Evolutionary conservation across 768 basidiomycete genomes (phyloP), one percentile per base, ranked within the genome.

Genomic region (Phaeotremella fagi): DNA sequence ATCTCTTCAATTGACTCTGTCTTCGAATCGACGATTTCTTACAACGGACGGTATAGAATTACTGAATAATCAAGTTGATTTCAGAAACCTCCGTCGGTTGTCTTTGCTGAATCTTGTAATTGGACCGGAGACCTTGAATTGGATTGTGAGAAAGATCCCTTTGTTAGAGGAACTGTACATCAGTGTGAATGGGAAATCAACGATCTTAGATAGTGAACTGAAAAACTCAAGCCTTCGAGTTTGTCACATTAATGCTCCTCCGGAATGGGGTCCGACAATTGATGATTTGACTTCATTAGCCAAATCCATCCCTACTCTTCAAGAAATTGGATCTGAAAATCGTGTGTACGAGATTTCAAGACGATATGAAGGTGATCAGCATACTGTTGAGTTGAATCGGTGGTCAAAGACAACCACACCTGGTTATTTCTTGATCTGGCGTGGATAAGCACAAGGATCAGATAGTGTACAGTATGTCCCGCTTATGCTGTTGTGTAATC

Each of bases 341-440:
- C 58, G 68, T 42, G 68, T 70, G 6, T 66, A 70, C 35, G 64
- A 70, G 49, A 54, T 70, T 3, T 33, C 35, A 22, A 49, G 68
- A 16, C 41, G 52, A n/a, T 48, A 41, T 22, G 59, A 64, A 24
- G 60, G 55, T 1, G 63, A 54, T 3, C 48, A 47, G 24, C n/a
- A 18, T 23, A 36, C 48, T 22, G 64, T 61, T 1, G 59, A 66
- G 45, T 37, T 69, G 25, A 25, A n/a, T 26, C 49, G 64, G 35
- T 70, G 68, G 68, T 43, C 51, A 9, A 61, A 50, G 29, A 64
- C 62, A 11, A 43, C 20, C 27, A 63, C 63, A 1, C 68, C 68
- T 1, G 60, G 53, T 0, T 70, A 70, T 55, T 70, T 70, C 51
- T 61, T 64, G 45, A 54, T 66, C 20, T 66, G 64, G 68, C 18